These are phyloP conservation scores for Sicyos edulis DNA, from an alignment of 306 rosid genomes.

Conservation along the genomic window DNA sequence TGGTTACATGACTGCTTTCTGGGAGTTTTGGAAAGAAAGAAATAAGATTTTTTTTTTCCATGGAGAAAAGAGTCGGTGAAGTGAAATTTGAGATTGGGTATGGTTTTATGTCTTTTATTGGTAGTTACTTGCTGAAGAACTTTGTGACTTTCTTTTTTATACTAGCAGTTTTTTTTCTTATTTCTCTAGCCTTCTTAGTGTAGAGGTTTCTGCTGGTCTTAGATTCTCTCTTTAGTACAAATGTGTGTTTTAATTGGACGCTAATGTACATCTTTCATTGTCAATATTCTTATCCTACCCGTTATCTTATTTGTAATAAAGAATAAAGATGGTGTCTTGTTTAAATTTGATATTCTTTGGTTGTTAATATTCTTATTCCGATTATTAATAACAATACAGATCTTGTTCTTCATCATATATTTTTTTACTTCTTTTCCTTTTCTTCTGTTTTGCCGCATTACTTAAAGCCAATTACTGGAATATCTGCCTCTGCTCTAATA, in stretches of 20 bases:
- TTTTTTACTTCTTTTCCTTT: too few species aligned
- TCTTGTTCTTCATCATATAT: not conserved
- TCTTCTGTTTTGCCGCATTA: not conserved
- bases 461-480: not conserved
- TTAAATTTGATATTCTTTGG: not conserved
- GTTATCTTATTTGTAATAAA: not conserved
- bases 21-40: not conserved
- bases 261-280: not conserved
- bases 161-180: not conserved
- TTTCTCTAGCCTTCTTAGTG: not conserved
- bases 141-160: not conserved
- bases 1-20: not conserved
- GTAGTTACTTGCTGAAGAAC: not conserved
- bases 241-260: not conserved
- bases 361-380: not conserved
- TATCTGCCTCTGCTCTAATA: conserved; percentile 28
- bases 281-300: not conserved
- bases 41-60: not conserved
- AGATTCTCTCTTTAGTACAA: not conserved
- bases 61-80: not conserved
- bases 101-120: not conserved
- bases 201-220: not conserved
- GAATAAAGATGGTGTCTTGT: not conserved
- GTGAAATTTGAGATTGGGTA: not conserved
- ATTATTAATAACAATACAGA: not conserved